Base-by-base conservation (phyloP, 768 basidiomycete species). In the Russula dissimulans region DNA sequence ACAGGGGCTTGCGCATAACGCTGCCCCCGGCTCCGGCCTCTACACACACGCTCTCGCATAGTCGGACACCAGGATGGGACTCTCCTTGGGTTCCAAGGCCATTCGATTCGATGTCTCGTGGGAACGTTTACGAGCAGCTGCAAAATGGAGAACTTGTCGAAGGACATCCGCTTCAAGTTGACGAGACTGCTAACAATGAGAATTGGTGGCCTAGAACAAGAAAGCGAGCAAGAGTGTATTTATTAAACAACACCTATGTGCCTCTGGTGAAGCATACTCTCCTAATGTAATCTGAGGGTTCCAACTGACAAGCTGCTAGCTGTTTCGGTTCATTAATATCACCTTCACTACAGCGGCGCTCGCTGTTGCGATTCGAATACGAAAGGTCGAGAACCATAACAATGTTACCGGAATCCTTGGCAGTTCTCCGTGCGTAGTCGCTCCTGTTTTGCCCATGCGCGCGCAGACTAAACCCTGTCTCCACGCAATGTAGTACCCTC, bases 311-410 rank as follows among this genome's bases (percentile, higher is more conserved):
- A 52, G 44, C 29, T 63, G 46, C 51, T 65, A 93, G 91, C 77
- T 94, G 42, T 91, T 93, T 70, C 87, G 92, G 55, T 79, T 91
- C 65, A 79, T 86, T 70, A 94, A 94, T 69, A 85, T 95, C 64
- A 77, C 85, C 9, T 88, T 94, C 67, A 93, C 88, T 12, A 81
- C 85, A 15, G 79, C 85, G 43, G 87, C 89, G 2, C 81, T 95
- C 47, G 91, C 80, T 3, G 76, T 94, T 47, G 92, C 91, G 1
- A 83, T 91, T 64, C 80, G 77, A 41, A 89, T 93, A 67, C 84
- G 89, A 50, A 66, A 71, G 10, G 70, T 78, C 42, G 90, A 94
- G 72, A 62, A 69, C 45, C 70, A 69, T 0, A 70, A 78, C 65
- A 63, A 74, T 52, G 74, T 81, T 26, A 78, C 80, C 75, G 92